Evolutionary conservation across 257 asterid genomes (phyloP).

Genomic region (Penstemon eatonii): DNA sequence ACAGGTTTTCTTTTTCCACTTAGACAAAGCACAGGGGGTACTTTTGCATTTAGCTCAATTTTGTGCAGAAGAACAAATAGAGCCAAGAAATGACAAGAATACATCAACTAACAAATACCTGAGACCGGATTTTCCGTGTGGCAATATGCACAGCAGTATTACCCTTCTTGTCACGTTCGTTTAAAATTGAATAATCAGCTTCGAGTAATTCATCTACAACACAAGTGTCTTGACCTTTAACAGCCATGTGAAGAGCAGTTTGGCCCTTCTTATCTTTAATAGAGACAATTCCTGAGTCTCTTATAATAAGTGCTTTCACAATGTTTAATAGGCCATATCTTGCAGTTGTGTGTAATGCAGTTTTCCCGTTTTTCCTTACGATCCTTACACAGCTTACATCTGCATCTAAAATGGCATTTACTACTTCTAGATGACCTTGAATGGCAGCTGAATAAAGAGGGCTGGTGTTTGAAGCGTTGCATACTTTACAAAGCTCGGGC

Average conservation of each 20-base stretch:
- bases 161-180: conserved; percentile 92
- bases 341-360: conserved; percentile 87
- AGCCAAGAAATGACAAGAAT: not conserved
- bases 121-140: conserved; percentile 81
- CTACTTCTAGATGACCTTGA: conserved; percentile 71
- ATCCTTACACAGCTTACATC: conserved; percentile 61
- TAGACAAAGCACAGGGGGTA: too few relatives aligned
- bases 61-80: not conserved
- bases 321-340: conserved; percentile 73
- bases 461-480: conserved; percentile 89
- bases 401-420: conserved; percentile 83
- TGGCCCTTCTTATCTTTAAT: conserved; percentile 94
- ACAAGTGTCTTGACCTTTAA: conserved; percentile 74
- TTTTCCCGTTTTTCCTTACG: conserved; percentile 91
- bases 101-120: conserved; percentile 42
- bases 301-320: conserved; percentile 67
- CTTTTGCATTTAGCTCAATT: too few relatives aligned
- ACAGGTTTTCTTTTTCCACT: too few relatives aligned
- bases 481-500: conserved; percentile 93
- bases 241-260: conserved; percentile 99
- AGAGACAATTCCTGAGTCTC: conserved; percentile 73
- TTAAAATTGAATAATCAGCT: conserved; percentile 69
- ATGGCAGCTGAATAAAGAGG: conserved; percentile 91
- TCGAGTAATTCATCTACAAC: conserved; percentile 82
- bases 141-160: conserved; percentile 92